Evolutionary conservation across 2,329 filamentous ascomycete species (phyloP), one percentile per base, ranked within the genome.

Genomic region (Colletotrichum sp.): DNA sequence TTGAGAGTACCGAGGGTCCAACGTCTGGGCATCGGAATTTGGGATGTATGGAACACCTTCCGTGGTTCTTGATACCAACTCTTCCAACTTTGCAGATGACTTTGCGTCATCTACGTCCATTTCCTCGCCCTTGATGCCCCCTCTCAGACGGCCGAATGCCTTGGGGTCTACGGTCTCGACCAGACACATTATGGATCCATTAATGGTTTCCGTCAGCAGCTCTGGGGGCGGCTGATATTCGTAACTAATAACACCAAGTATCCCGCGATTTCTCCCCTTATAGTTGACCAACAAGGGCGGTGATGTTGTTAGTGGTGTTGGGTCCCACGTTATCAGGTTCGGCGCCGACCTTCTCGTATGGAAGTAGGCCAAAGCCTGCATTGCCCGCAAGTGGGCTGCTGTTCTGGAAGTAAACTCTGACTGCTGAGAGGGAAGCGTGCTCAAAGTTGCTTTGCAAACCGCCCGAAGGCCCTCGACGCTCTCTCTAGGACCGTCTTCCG

Each of bases 291-390:
- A 84, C 88, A 91, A 93, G 0, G 94, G 94, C 0, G 88, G 82
- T 9, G 89, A 79, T 1, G 86, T 84, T 2, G 90, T 90, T 10
- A 96, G 84, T 0, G 93, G 90, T 1, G 84, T 86, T 0, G 87
- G 75, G 68, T 89, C 85, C 90, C 92, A 95, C 60, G 81, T 83
- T 24, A 83, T 65, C 69, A 78, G 76, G 77, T 57, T 67, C 55
- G n/a, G 79, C 78, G 26, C 74, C 75, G 34, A 62, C 70, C 34
- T 74, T 72, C 64, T 65, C 36, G 57, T 78, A 81, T 96, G 95
- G 80, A 96, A 95, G 79, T 96, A 96, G 0, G 94, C 93, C 89
- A 95, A 93, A n/a, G 89, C 91, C 79, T 96, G 94, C 93, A 96
- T 95, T 8, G 90, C 89, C 67, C 94, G 87, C 4, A 95, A 84